Percentiles rank a stretch among this genome's conserved stretches.
phyloP scores from a whole-genome alignment of 2,329 filamentous ascomycete species.

The Xylariaceae sp. region DNA sequence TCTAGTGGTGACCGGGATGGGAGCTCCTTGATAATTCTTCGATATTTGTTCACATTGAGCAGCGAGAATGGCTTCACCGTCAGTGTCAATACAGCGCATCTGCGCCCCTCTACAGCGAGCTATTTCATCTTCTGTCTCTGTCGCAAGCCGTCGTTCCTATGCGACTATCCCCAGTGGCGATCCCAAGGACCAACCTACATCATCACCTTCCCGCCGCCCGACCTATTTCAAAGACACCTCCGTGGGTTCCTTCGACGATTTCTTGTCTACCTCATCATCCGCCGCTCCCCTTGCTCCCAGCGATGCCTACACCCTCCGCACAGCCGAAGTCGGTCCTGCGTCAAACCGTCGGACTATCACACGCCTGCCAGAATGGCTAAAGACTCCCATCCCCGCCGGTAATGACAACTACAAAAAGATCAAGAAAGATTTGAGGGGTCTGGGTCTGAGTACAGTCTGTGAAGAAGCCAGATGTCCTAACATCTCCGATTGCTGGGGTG shows the following conservation, averaged over 20 bases:
- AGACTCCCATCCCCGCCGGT: conserved; percentile 85
- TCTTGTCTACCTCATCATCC: conserved; percentile 43
- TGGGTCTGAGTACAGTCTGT: conserved; percentile 92
- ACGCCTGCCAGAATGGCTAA: conserved; percentile 87
- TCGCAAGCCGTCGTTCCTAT: conserved; percentile 21
- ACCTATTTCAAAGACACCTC: conserved; percentile 59
- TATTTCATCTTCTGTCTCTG: conserved; percentile 19
- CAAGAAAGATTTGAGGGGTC: conserved; percentile 84
- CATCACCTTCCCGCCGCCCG: conserved; percentile 32
- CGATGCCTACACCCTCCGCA: conserved; percentile 59
- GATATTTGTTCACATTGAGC: background rate
- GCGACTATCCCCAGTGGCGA: conserved; percentile 28
- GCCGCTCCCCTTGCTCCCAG: conserved; percentile 42
- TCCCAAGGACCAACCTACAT: conserved; percentile 22
- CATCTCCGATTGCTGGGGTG: conserved; percentile 97
- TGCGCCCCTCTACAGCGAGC: conserved; percentile 28
- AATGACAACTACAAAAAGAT: conserved; percentile 87
- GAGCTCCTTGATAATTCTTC: too few relatives aligned
- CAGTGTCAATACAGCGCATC: conserved; percentile 26
- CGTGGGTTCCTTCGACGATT: conserved; percentile 56
- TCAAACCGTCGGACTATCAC: conserved; percentile 62
- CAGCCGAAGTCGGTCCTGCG: conserved; percentile 60
- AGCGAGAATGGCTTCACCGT: conserved; percentile 24
- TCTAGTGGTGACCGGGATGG: too few relatives aligned
- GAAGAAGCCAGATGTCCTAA: conserved; percentile 97